Percentiles rank a stretch among this genome's conserved stretches.
These are phyloP conservation scores for Cordia subcordata DNA, from an alignment of 257 asterid species.

Conservation along the genomic window DNA sequence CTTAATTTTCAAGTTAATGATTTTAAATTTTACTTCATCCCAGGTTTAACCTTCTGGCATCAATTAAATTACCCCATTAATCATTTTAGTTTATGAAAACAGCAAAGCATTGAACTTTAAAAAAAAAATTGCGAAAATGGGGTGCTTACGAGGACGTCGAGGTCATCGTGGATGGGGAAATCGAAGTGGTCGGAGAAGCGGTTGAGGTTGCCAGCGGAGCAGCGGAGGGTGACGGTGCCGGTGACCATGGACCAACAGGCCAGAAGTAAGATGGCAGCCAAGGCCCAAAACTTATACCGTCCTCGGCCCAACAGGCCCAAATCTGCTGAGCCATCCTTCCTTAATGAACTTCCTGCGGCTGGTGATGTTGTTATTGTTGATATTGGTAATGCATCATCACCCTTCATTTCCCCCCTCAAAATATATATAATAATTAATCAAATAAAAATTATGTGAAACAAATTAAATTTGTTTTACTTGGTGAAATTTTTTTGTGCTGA, in stretches of 20 bases:
- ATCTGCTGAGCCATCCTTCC: slow-evolving; percentile 2
- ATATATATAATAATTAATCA: background rate
- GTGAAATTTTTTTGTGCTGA: too few relatives aligned
- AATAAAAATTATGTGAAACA: too few relatives aligned
- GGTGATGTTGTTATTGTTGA: slow-evolving; percentile 39
- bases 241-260: slow-evolving; percentile 92
- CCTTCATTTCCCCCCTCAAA: slow-evolving; percentile 35
- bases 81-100: too few relatives aligned
- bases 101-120: too few relatives aligned
- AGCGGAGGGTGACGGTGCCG: slow-evolving; percentile 75
- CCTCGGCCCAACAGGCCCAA: slow-evolving; percentile 38
- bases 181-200: slow-evolving; percentile 31
- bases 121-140: background rate
- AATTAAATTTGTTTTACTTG: too few relatives aligned
- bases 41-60: too few relatives aligned
- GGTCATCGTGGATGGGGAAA: slow-evolving; percentile 39
- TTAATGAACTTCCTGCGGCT: background rate
- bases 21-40: too few relatives aligned
- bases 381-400: slow-evolving; percentile 62
- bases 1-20: too few relatives aligned
- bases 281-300: slow-evolving; percentile 76
- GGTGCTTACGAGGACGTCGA: slow-evolving; percentile 50
- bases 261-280: slow-evolving; percentile 55
- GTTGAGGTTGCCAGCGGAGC: slow-evolving; percentile 62
- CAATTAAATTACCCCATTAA: too few relatives aligned